Percentiles rank a stretch among this genome's conserved stretches.
Evolutionary conservation across 1,139 yeast genomes (phyloP).

Genomic region (Spathaspora sp.): DNA sequence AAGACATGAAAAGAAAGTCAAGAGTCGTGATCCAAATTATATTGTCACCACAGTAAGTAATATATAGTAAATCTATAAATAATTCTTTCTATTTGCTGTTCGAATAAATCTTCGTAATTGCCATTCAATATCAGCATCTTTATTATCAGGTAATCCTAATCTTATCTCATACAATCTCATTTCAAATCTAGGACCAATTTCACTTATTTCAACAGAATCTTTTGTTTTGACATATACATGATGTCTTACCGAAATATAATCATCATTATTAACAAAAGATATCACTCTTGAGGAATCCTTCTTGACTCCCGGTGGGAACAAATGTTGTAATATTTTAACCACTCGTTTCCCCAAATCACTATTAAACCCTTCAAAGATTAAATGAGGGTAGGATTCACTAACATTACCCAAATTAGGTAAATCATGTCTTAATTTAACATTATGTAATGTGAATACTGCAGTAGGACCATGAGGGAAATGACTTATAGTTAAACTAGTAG

Average conservation of each 20-base stretch:
- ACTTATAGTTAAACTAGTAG: constrained; percentile 86
- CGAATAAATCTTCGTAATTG: constrained; percentile 87
- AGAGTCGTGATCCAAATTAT: constrained; percentile 8
- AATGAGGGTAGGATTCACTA: constrained; percentile 90
- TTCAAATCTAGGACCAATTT: constrained; percentile 97
- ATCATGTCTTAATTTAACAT: constrained; percentile 93
- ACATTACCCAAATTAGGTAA: constrained; percentile 82
- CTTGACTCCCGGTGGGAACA: constrained; percentile 97
- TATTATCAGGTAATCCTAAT: constrained; percentile 88
- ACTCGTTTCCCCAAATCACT: constrained; percentile 83
- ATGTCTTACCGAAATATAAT: constrained; percentile 90
- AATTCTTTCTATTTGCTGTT: constrained; percentile 93
- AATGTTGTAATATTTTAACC: constrained; percentile 74
- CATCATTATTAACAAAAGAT: constrained; percentile 87
- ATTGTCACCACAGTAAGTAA: constrained; percentile 10
- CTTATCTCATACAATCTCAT: constrained; percentile 88
- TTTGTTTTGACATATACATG: constrained; percentile 89
- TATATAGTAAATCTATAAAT: constrained; percentile 38
- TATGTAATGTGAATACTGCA: constrained; percentile 89
- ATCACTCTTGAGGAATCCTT: constrained; percentile 80
- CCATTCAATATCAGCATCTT: constrained; percentile 99
- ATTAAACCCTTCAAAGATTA: constrained; percentile 89
- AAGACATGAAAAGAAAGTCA: constrained; percentile 6
- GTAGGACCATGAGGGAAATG: constrained; percentile 99
- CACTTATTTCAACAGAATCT: constrained; percentile 89